A percentile compares a stretch with the other conserved stretches of the same genome.
Conservation (phyloP, 2,329 filamentous ascomycete genomes). For the Calonectria crousiana region DNA sequence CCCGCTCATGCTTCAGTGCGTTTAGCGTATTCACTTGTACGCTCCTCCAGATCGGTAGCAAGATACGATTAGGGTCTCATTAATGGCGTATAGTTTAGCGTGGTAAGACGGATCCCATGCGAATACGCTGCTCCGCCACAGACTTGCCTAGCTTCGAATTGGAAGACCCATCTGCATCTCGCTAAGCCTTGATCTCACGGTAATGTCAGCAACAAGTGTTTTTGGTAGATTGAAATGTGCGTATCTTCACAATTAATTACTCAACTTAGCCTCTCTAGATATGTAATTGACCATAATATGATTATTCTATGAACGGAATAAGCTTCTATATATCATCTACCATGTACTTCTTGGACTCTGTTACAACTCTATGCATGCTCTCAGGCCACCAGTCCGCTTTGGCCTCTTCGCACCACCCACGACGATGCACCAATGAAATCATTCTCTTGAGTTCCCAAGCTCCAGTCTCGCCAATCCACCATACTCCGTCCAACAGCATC, state of each 20-base stretch:
- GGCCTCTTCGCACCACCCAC: constrained; percentile 21
- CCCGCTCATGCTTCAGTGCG: background rate
- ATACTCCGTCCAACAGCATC: constrained; percentile 53
- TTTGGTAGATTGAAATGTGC: background rate
- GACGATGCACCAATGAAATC: constrained; percentile 30
- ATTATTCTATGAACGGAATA: background rate
- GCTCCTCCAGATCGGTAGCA: no score
- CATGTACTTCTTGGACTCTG: constrained; percentile 19
- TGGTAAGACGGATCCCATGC: background rate
- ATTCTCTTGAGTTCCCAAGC: constrained; percentile 49
- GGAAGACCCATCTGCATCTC: background rate
- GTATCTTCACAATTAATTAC: background rate
- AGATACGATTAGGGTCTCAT: background rate
- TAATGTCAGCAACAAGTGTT: background rate
- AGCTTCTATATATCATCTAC: background rate
- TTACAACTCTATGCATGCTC: constrained; percentile 46
- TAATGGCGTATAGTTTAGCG: background rate
- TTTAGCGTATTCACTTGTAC: background rate
- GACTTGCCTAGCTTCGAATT: background rate
- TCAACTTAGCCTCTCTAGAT: background rate
- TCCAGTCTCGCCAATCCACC: constrained; percentile 54
- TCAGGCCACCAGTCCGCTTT: constrained; percentile 50
- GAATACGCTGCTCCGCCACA: constrained; percentile 20
- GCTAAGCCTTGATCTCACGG: background rate
- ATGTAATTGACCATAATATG: background rate